A percentile compares a stretch with the other conserved stretches of the same genome.
Evolutionary conservation across 2,329 filamentous ascomycete species (phyloP).

Genomic region (Dactylellina haptotyla): DNA sequence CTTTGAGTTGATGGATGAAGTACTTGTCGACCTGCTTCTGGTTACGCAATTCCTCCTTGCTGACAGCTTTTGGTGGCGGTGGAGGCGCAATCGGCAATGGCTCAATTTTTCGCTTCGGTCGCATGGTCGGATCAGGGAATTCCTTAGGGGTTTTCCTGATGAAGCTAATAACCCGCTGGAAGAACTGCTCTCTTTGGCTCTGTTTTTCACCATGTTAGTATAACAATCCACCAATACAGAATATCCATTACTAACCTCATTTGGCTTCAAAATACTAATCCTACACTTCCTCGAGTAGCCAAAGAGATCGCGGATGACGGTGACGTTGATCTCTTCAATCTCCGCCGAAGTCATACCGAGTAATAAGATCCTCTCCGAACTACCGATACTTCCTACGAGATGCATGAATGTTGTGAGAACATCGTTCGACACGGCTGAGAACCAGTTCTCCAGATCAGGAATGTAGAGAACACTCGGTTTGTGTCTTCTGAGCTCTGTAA

Average conservation of each 20-base stretch:
- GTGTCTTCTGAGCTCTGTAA: slow-evolving; percentile 90
- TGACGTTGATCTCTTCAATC: slow-evolving; percentile 69
- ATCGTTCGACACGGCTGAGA: slow-evolving; percentile 71
- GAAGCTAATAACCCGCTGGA: slow-evolving; percentile 77
- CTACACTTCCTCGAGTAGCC: slow-evolving; percentile 83
- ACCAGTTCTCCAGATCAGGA: slow-evolving; percentile 89
- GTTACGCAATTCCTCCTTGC: slow-evolving; percentile 81
- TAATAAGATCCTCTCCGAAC: slow-evolving; percentile 87
- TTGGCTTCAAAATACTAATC: slow-evolving; percentile 75
- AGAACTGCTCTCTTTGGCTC: slow-evolving; percentile 79
- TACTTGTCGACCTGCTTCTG: slow-evolving; percentile 85
- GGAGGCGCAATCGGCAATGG: slow-evolving; percentile 78
- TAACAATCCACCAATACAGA: background rate
- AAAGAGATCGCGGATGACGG: slow-evolving; percentile 81
- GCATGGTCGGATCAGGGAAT: slow-evolving; percentile 85
- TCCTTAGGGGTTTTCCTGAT: slow-evolving; percentile 81
- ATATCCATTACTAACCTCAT: slow-evolving; percentile 65
- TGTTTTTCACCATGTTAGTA: slow-evolving; percentile 57
- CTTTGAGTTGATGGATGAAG: slow-evolving; percentile 85
- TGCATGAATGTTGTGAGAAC: slow-evolving; percentile 83
- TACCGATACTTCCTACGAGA: slow-evolving; percentile 82
- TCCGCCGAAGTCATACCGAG: slow-evolving; percentile 83
- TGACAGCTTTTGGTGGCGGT: slow-evolving; percentile 72
- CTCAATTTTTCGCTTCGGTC: slow-evolving; percentile 86
- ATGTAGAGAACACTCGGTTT: slow-evolving; percentile 97